These are phyloP conservation scores for Fusarium ambrosium DNA, from an alignment of 2,329 filamentous ascomycete genomes.

Conservation along the genomic window DNA sequence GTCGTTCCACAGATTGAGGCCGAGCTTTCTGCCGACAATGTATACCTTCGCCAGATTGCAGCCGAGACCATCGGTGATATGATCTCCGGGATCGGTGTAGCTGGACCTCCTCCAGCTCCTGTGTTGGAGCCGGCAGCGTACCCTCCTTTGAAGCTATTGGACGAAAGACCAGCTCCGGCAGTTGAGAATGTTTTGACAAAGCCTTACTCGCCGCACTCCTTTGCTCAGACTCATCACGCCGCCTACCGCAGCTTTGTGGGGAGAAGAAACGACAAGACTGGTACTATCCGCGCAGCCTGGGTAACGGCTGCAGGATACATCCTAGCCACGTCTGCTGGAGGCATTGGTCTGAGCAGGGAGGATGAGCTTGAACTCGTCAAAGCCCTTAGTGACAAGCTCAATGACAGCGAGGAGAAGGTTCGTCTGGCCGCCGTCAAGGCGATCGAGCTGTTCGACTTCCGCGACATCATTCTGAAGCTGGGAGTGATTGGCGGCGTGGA, in stretches of 20 bases:
- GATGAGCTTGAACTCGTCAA: conserved; percentile 84
- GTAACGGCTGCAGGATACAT: conserved; percentile 87
- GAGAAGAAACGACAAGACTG: conserved; percentile 87
- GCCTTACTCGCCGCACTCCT: conserved; percentile 89
- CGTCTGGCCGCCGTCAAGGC: conserved; percentile 89
- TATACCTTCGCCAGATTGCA: conserved; percentile 86
- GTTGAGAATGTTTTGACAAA: conserved; percentile 77
- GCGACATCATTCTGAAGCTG: conserved; percentile 85
- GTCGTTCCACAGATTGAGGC: conserved; percentile 95
- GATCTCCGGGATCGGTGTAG: conserved; percentile 91
- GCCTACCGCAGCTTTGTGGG: conserved; percentile 89
- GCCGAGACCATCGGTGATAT: conserved; percentile 97
- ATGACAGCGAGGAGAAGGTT: conserved; percentile 91
- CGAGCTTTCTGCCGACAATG: conserved; percentile 90
- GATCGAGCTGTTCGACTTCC: conserved; percentile 83
- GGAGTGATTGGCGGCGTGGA: conserved; percentile 81
- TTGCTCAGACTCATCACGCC: conserved; percentile 82
- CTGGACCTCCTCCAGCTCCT: conserved; percentile 82
- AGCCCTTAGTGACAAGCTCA: conserved; percentile 82
- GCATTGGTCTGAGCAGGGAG: conserved; percentile 85
- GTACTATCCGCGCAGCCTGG: conserved; percentile 87
- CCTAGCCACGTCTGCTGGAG: conserved; percentile 89
- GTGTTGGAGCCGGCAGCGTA: conserved; percentile 85
- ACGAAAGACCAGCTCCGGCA: conserved; percentile 62
- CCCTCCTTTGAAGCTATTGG: conserved; percentile 77